Evolutionary conservation across 495 filamentous ascomycete species (phyloP).

Genomic region (Baudoinia panamericana): DNA sequence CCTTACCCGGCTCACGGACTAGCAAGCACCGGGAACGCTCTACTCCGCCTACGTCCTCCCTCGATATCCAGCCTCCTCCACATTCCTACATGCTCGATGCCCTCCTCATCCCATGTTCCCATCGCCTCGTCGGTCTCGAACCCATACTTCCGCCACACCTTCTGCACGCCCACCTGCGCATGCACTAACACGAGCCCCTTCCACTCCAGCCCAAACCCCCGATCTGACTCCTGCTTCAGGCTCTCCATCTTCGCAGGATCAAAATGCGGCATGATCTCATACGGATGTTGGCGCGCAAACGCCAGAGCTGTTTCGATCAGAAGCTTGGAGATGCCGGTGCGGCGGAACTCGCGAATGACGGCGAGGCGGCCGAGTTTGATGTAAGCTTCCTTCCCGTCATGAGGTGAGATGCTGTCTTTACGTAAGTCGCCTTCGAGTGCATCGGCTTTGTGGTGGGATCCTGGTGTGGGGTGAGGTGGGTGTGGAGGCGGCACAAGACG

Average conservation of each 20-base stretch:
- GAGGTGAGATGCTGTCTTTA: constrained; percentile 29
- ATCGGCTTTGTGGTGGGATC: constrained; percentile 23
- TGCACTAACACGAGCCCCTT: constrained; percentile 57
- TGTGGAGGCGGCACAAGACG: constrained; percentile 70
- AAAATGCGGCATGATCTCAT: constrained; percentile 28
- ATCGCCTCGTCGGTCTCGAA: constrained; percentile 57
- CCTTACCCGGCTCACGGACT: constrained; percentile 6
- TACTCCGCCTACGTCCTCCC: constrained; percentile 11
- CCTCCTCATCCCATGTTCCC: constrained; percentile 73
- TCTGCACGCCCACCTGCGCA: constrained; percentile 51
- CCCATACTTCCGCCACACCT: constrained; percentile 49
- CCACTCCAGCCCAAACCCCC: constrained; percentile 4
- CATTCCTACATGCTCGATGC: constrained; percentile 77
- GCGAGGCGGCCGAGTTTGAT: constrained; percentile 70
- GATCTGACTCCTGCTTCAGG: constrained; percentile 11
- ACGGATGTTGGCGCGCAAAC: constrained; percentile 48
- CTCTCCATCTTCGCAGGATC: constrained; percentile 20
- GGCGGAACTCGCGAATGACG: constrained; percentile 47
- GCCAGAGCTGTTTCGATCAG: constrained; percentile 48
- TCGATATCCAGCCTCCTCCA: constrained; percentile 32
- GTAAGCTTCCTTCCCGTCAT: constrained; percentile 54
- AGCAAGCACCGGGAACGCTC: not conserved
- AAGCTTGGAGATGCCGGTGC: constrained; percentile 45
- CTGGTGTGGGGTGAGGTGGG: constrained; percentile 40
- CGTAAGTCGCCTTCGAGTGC: constrained; percentile 14